Conservation (phyloP, 805 yeast genomes). For the Yarrowia alimentaria region DNA sequence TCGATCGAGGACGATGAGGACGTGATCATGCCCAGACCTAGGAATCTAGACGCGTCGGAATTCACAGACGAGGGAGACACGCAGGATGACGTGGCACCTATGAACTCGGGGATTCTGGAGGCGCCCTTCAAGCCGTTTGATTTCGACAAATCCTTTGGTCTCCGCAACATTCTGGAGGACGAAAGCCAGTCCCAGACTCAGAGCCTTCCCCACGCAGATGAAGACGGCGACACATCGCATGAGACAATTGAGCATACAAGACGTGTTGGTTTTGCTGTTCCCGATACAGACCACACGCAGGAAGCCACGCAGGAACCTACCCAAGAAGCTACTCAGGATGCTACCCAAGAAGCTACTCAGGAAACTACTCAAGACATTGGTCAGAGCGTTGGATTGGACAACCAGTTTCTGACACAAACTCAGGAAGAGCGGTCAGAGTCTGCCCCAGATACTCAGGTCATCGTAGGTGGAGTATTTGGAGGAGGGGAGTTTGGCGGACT, state of each 20-base stretch:
- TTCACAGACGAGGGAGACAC: slow-evolving; percentile 18
- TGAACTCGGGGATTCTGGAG: slow-evolving; percentile 4
- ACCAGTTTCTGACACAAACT: neutral
- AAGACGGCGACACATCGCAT: neutral
- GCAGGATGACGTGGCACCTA: slow-evolving; percentile 21
- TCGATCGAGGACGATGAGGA: too few relatives aligned
- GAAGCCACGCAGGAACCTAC: slow-evolving; percentile 16
- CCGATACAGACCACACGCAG: neutral
- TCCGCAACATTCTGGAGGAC: slow-evolving; percentile 4
- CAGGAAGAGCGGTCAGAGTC: too few relatives aligned
- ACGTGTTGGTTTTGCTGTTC: too few relatives aligned
- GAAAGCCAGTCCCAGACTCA: slow-evolving; percentile 1
- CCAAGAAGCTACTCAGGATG: slow-evolving; percentile 3
- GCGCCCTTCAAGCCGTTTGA: slow-evolving; percentile 11
- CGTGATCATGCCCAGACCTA: too few relatives aligned
- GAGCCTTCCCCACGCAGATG: too few relatives aligned
- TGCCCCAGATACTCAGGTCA: slow-evolving; percentile 2
- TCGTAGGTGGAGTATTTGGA: too few relatives aligned
- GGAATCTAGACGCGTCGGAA: slow-evolving; percentile 5
- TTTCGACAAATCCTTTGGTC: slow-evolving; percentile 9
- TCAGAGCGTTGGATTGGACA: too few relatives aligned
- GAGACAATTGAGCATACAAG: too few relatives aligned
- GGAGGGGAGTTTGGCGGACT: too few relatives aligned
- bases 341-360: neutral
- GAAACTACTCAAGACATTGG: too few relatives aligned